Evolutionary conservation across 2,329 filamentous ascomycete genomes (phyloP).

Genomic region (Lachnellula subtilissima): DNA sequence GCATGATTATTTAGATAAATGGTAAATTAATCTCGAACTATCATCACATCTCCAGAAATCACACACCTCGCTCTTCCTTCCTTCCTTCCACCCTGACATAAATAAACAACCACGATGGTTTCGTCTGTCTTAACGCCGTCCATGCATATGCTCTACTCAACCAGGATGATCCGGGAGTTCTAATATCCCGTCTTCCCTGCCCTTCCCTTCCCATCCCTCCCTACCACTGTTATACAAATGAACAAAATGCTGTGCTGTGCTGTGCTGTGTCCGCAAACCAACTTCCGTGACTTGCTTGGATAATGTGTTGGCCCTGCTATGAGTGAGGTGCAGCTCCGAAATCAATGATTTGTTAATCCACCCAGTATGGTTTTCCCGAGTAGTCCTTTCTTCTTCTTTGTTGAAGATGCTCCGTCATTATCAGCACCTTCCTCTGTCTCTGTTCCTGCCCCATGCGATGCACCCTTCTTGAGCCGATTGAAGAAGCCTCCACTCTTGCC

Average conservation of each 20-base stretch:
- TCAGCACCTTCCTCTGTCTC: constrained; percentile 15
- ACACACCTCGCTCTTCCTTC: not conserved
- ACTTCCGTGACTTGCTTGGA: not conserved
- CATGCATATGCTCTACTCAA: constrained; percentile 7
- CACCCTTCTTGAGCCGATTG: constrained; percentile 21
- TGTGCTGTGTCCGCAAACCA: not conserved
- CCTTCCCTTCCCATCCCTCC: not conserved
- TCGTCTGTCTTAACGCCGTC: constrained; percentile 1
- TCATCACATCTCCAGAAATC: not conserved
- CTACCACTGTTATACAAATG: constrained; percentile 14
- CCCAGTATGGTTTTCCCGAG: constrained; percentile 31
- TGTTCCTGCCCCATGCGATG: not conserved
- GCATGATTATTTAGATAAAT: not conserved
- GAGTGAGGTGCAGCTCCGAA: not conserved
- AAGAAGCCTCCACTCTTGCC: constrained; percentile 18
- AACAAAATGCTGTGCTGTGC: constrained; percentile 1
- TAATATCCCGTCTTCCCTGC: not conserved
- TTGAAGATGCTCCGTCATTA: constrained; percentile 7
- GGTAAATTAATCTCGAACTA: not conserved
- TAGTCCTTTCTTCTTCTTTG: constrained; percentile 29
- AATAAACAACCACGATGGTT: too few species aligned
- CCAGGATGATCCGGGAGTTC: not conserved
- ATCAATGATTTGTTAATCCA: constrained; percentile 14
- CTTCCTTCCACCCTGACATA: not conserved
- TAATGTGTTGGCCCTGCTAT: not conserved